A percentile compares a stretch with the other conserved stretches of the same genome.
phyloP scores from a whole-genome alignment of 2,329 filamentous ascomycete species.

The Alternaria sp. region DNA sequence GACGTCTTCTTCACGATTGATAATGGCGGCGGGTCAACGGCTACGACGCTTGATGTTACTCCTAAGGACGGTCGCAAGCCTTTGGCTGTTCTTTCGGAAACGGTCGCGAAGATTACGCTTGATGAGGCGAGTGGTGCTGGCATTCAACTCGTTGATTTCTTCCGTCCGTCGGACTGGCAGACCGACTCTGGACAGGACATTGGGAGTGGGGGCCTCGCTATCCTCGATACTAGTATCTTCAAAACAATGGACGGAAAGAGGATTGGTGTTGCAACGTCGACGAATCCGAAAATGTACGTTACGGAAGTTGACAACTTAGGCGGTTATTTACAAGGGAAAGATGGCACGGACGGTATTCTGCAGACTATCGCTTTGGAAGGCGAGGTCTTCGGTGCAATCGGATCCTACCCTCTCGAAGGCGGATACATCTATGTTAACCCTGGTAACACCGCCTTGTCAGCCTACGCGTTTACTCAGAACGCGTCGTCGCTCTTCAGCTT shows the following conservation, averaged over 20 bases:
- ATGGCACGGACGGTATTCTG: constrained; percentile 30
- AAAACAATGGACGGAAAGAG: constrained; percentile 26
- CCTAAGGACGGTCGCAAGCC: constrained; percentile 15
- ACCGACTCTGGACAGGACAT: constrained; percentile 23
- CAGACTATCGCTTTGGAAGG: constrained; percentile 33
- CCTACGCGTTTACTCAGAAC: constrained; percentile 36
- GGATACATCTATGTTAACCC: constrained; percentile 45
- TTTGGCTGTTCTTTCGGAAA: constrained; percentile 21
- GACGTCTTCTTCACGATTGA: constrained; percentile 31
- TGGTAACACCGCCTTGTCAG: constrained; percentile 37
- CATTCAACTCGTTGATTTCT: constrained; percentile 28
- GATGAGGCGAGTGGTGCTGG: constrained; percentile 17
- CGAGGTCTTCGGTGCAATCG: constrained; percentile 33
- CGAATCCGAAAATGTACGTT: constrained; percentile 41
- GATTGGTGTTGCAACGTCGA: constrained; percentile 42
- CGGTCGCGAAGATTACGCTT: constrained; percentile 16
- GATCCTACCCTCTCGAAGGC: constrained; percentile 37
- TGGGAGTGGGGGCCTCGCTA: constrained; percentile 23
- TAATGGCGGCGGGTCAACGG: constrained; percentile 15
- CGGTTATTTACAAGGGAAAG: constrained; percentile 33
- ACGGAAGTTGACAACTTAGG: constrained; percentile 33
- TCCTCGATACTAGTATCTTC: constrained; percentile 31
- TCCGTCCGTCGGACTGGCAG: constrained; percentile 23
- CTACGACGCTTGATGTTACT: constrained; percentile 3
- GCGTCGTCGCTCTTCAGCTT: constrained; percentile 37